These are phyloP conservation scores for Claviceps capensis DNA, from an alignment of 2,329 filamentous ascomycete species.

Conservation along the genomic window DNA sequence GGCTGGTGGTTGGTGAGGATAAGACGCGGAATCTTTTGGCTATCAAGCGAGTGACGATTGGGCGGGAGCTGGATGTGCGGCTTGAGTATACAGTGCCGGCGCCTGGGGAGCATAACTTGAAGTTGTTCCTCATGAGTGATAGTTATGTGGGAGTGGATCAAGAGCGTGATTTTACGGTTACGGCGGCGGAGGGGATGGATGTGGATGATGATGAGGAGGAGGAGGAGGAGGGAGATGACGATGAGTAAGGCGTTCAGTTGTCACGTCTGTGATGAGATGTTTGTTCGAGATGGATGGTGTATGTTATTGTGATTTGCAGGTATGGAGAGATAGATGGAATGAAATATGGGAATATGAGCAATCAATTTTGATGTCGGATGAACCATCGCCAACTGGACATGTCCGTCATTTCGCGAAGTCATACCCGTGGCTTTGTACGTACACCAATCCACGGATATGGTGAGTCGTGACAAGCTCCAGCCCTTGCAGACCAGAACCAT, in stretches of 20 bases:
- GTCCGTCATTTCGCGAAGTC: too few relatives aligned
- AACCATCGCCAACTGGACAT: not conserved
- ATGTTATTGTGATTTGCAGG: not conserved
- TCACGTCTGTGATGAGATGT: not conserved
- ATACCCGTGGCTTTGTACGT: not conserved
- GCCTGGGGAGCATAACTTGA: constrained; percentile 74
- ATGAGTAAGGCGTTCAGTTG: constrained; percentile 11
- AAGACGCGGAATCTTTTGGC: constrained; percentile 74
- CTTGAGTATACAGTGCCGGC: constrained; percentile 81
- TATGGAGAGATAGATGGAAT: not conserved
- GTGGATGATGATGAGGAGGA: constrained; percentile 56
- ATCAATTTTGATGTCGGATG: not conserved
- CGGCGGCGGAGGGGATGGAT: constrained; percentile 84
- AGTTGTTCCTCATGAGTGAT: constrained; percentile 91
- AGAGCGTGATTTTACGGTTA: constrained; percentile 76
- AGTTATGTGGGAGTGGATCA: constrained; percentile 96
- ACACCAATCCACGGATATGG: not conserved
- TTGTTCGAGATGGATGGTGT: not conserved
- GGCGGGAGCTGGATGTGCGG: constrained; percentile 59
- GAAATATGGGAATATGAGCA: not conserved
- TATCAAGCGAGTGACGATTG: constrained; percentile 89
- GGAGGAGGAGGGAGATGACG: constrained; percentile 52
- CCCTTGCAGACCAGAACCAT: not conserved
- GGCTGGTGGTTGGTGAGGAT: constrained; percentile 91
- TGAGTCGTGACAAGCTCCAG: not conserved